Conservation (phyloP, 139 green algal species). For the Coelastrella sp. region DNA sequence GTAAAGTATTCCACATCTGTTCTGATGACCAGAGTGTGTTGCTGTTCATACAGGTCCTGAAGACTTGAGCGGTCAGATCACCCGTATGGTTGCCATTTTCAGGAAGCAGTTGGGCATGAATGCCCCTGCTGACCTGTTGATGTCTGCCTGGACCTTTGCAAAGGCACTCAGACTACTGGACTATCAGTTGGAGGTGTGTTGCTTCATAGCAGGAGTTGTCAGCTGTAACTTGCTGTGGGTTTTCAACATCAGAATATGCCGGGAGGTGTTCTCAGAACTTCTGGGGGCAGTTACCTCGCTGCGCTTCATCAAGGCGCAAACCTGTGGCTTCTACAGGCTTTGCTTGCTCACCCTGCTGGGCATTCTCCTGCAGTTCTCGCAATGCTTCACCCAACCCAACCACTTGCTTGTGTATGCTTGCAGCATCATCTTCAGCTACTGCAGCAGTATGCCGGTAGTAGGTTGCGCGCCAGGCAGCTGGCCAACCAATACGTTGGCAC, state of each 20-base stretch:
- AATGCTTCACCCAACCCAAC: neutral
- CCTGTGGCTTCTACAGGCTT: too few relatives aligned
- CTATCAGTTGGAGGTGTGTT: neutral
- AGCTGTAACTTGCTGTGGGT: too few relatives aligned
- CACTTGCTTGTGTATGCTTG: neutral
- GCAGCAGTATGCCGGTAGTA: neutral
- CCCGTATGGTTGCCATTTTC: neutral
- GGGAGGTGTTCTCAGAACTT: too few relatives aligned
- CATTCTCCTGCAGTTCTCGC: conserved; percentile 6
- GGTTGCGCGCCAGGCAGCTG: neutral
- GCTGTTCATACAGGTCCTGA: neutral
- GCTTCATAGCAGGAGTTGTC: too few relatives aligned
- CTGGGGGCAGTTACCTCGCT: too few relatives aligned
- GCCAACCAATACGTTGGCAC: neutral
- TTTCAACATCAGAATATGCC: too few relatives aligned
- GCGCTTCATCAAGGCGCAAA: too few relatives aligned
- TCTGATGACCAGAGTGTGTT: too few relatives aligned
- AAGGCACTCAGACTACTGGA: conserved; percentile 21
- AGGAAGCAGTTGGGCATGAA: neutral
- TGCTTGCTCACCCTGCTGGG: too few relatives aligned
- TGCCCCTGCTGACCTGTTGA: neutral
- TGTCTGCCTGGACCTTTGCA: neutral
- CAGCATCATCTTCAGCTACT: neutral
- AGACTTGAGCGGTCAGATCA: conserved; percentile 21
- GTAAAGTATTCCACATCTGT: too few relatives aligned